Evolutionary conservation across 331 rosid genomes (phyloP), one percentile per base, ranked within the genome.

Genomic region (Cydonia oblonga): DNA sequence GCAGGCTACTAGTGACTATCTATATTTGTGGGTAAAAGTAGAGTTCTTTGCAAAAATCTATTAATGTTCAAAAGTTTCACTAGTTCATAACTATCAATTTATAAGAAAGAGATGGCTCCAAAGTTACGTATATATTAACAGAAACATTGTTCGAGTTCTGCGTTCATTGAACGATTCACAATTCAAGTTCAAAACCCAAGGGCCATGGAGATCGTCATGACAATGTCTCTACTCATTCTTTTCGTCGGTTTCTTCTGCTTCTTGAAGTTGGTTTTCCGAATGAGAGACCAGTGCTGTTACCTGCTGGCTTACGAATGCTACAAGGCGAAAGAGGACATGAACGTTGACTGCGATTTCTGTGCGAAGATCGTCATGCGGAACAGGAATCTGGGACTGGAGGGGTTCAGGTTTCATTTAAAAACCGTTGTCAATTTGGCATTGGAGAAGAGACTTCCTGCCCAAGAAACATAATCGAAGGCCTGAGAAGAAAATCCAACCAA

Each of bases 391-490:
- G 68, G 66, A 9, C 58, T 72, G 23, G 77, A 78, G 14, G 76
- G 56, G 7, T 71, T n/a, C 22, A 73, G 76, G 68, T 44, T 61
- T 14, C 52, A 70, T 16, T 29, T 79, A 28, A 67, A 79, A 32
- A 67, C 82, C 33, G 61, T 73, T 16, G 69, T 78, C 38, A 77
- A 53, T 46, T 83, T 11, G 84, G 84, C 19, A 53, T 83, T 5
- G 87, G 85, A 1, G 87, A 84, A 33, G 80, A 80, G 42, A 80
- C 87, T 24, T 71, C 76, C 46, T 79, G 84, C 60, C 84, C 87
- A 18, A 40, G 72, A 9, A 78, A 46, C 58, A 10, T 80, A 72
- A 33, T 79, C 32, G 64, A 60, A 13, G 84, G 75, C 66, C 49
- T n/a, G 70, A 0, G 83, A 68, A 63, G 38, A 46, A 2, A 38